Base-by-base conservation (phyloP, 2,329 filamentous ascomycete genomes). In the Monosporascus sp. region DNA sequence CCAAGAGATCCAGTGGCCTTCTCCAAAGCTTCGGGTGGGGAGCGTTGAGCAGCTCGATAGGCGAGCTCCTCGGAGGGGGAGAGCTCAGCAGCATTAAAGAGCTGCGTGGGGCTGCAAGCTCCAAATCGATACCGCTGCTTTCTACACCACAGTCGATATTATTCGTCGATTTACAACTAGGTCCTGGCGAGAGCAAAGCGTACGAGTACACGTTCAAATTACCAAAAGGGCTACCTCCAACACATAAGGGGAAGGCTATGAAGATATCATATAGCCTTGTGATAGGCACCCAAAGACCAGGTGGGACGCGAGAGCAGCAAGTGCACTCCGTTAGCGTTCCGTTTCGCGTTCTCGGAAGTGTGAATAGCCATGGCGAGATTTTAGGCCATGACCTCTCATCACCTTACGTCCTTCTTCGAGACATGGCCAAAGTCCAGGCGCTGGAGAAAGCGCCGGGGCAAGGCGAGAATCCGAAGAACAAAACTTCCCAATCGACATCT, bases 21-120 rank as follows among this genome's bases (percentile, higher is more conserved):
- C 83, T 97, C 63, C 86, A 89, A 49, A 82, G 88, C 2, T 85
- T 97, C 60, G 92, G 91, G 54, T 97, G 93, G 90, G 86, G 90
- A 46, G 89, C 84, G 57, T 84, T 97, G 65, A 90, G 91, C 57
- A 94, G 87, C 67, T 96, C 92, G 1, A 77, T 99, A 7, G 91
- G 89, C 50, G 92, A 94, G 51, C 74, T 99, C 4, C 77, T 97
- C n/a, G 91, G 91, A 7, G 84, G 87, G 47, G 86, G 87, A 51
- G 92, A 97, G 64, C 83, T 95, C 60, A 96, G 93, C 72, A 95
- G 88, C 55, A 92, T 99, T 67, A 91, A 92, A 65, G 92, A 97
- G 67, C 97, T 97, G 90, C 87, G 92, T 59, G 90, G 89, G 3
- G 87, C 88, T 49, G 88, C 88, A 26, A 94, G 88, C 68, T 88